Evolutionary conservation across 768 basidiomycete genomes (phyloP).

Genomic region (Cystofilobasidium macerans): DNA sequence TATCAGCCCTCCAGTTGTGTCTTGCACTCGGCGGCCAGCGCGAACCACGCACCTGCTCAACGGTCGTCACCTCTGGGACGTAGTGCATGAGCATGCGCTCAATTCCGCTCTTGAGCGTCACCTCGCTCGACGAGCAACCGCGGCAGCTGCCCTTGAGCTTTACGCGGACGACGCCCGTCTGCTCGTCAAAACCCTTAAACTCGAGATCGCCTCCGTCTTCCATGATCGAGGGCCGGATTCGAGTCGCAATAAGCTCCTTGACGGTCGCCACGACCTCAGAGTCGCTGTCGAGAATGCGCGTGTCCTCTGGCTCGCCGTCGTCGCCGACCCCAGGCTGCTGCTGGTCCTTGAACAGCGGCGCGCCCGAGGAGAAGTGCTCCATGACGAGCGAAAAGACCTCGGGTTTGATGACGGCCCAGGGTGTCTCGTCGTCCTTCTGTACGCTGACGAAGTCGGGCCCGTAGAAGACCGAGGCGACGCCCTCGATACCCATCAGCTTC

Average conservation of each 20-base stretch:
- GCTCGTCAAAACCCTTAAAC: slow-evolving; percentile 78
- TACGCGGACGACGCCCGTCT: slow-evolving; percentile 63
- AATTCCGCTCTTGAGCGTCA: slow-evolving; percentile 91
- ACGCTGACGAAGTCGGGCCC: slow-evolving; percentile 98
- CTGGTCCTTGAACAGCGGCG: slow-evolving; percentile 61
- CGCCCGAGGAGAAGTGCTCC: slow-evolving; percentile 92
- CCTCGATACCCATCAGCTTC: slow-evolving; percentile 86
- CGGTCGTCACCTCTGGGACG: slow-evolving; percentile 51
- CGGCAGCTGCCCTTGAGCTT: slow-evolving; percentile 95
- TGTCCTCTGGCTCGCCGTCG: slow-evolving; percentile 51
- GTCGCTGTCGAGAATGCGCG: slow-evolving; percentile 82
- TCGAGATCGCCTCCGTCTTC: slow-evolving; percentile 99
- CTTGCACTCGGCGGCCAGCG: no score
- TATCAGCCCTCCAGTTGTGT: no score
- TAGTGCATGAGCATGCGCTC: slow-evolving; percentile 99
- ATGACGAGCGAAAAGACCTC: slow-evolving; percentile 92
- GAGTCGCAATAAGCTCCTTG: slow-evolving; percentile 87
- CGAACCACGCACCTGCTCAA: slow-evolving; percentile 37
- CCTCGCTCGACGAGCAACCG: slow-evolving; percentile 85
- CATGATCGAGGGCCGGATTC: slow-evolving; percentile 93
- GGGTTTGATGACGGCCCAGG: slow-evolving; percentile 87
- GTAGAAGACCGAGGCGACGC: slow-evolving; percentile 78
- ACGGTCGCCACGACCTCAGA: slow-evolving; percentile 98
- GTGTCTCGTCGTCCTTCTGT: slow-evolving; percentile 62
- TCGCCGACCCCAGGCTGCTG: slow-evolving; percentile 45